These are phyloP conservation scores for Euphorbia corollata DNA, from an alignment of 441 rosid species.

Conservation along the genomic window DNA sequence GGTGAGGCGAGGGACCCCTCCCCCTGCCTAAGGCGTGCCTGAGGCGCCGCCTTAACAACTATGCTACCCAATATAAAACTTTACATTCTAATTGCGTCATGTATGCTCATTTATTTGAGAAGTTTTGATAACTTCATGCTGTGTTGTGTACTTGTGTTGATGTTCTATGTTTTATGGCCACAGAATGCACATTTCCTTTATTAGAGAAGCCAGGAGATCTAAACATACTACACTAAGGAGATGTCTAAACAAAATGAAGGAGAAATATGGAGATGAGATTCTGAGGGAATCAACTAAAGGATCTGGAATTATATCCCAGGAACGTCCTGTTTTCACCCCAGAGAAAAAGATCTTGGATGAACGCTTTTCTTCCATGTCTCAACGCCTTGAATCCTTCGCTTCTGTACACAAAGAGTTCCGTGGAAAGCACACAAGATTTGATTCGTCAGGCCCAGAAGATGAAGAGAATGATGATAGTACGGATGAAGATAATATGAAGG, in stretches of 20 bases:
- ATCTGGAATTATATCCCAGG: constrained; percentile 22
- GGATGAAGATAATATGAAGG: constrained; percentile 26
- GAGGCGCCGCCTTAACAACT: too few species aligned
- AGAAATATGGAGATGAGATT: constrained; percentile 34
- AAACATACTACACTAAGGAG: constrained; percentile 42
- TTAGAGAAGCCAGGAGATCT: constrained; percentile 56
- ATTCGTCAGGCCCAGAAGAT: constrained; percentile 73
- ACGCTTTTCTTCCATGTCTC: constrained; percentile 49
- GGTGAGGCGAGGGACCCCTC: too few species aligned
- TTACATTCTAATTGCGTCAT: not conserved
- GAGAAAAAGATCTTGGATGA: constrained; percentile 43
- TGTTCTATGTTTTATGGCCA: constrained; percentile 12
- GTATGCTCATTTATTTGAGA: not conserved
- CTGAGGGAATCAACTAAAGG: constrained; percentile 24
- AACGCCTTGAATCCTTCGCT: constrained; percentile 66
- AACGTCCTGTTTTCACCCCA: constrained; percentile 35
- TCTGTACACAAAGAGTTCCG: constrained; percentile 43
- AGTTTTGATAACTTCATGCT: not conserved
- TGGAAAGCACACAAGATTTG: constrained; percentile 79
- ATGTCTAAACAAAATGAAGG: constrained; percentile 28
- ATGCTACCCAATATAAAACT: not conserved
- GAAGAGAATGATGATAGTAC: constrained; percentile 41
- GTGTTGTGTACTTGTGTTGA: not conserved
- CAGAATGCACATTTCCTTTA: constrained; percentile 69
- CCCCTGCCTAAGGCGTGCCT: too few species aligned